A percentile compares a stretch with the other conserved stretches of the same genome.
Conservation (phyloP, 139 green algal species). For the Picochlorum sp. region DNA sequence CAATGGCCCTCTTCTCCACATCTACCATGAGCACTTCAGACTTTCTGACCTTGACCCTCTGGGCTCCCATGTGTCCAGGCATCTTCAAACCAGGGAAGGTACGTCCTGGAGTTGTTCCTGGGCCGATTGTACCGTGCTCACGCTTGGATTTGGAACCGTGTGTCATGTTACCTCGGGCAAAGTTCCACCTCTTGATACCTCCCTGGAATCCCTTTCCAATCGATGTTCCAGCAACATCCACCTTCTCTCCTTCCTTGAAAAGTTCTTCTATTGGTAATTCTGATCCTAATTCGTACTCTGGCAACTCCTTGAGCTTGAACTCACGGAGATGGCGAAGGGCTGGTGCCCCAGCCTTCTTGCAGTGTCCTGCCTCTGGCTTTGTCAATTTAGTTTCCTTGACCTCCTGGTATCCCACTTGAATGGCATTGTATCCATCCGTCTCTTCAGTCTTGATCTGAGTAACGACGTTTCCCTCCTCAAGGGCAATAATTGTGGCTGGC, state of each 20-base stretch:
- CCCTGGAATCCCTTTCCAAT: constrained; percentile 93
- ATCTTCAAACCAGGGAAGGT: constrained; percentile 93
- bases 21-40: constrained; percentile 79
- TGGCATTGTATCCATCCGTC: constrained; percentile 88
- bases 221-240: constrained; percentile 84
- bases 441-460: constrained; percentile 87
- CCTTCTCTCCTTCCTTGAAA: constrained; percentile 85
- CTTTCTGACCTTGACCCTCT: constrained; percentile 71
- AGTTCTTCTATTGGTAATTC: constrained; percentile 72
- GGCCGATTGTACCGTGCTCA: constrained; percentile 88
- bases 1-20: constrained; percentile 67
- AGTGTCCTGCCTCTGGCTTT: constrained; percentile 90
- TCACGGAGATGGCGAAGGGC: constrained; percentile 80
- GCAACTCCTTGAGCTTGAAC: constrained; percentile 75
- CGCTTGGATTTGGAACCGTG: constrained; percentile 96
- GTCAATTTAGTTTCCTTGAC: constrained; percentile 70
- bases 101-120: constrained; percentile 78
- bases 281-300: constrained; percentile 65
- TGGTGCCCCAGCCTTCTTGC: constrained; percentile 69
- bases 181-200: constrained; percentile 90
- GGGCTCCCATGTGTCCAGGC: constrained; percentile 84
- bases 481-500: constrained; percentile 82
- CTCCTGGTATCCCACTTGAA: constrained; percentile 78
- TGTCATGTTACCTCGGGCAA: constrained; percentile 89
- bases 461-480: constrained; percentile 88